Conservation (phyloP, 306 rosid genomes). For the Ziziphus jujuba region DNA sequence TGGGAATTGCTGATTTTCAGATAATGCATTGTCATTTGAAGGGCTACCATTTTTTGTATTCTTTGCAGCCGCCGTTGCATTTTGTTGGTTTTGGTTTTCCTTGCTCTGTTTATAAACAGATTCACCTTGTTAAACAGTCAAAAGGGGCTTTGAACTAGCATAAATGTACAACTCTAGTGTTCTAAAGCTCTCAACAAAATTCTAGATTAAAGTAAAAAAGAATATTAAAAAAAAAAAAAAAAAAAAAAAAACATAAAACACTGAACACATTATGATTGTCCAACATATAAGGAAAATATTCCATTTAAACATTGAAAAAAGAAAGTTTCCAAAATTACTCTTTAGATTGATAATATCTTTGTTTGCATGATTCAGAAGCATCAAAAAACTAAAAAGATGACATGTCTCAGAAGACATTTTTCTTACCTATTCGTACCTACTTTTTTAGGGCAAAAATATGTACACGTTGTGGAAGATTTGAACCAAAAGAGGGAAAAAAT, state of each 20-base stretch:
- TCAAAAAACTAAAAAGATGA: neutral
- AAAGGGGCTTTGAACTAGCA: neutral
- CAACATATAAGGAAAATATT: slow-evolving; percentile 1
- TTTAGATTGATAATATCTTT: neutral
- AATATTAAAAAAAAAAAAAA: neutral
- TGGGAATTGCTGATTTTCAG: slow-evolving; percentile 30
- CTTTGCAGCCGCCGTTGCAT: slow-evolving; percentile 11
- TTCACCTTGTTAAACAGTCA: slow-evolving; percentile 9
- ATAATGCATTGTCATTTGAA: slow-evolving; percentile 19
- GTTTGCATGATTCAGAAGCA: neutral
- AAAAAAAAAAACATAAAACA: neutral
- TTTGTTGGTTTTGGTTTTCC: slow-evolving; percentile 21
- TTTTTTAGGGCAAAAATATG: neutral
- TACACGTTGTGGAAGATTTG: neutral
- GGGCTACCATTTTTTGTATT: slow-evolving; percentile 16
- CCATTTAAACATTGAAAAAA: too few species aligned
- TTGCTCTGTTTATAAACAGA: slow-evolving; percentile 39
- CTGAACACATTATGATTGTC: neutral
- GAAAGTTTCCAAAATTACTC: neutral
- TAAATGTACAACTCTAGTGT: neutral
- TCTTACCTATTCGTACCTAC: neutral
- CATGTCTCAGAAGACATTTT: slow-evolving; percentile 2
- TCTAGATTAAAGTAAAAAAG: too few species aligned
- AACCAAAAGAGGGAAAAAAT: neutral
- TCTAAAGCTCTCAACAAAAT: neutral